Evolutionary conservation across 805 yeast species (phyloP), one percentile per base, ranked within the genome.

Genomic region (Metschnikowia proteae): DNA sequence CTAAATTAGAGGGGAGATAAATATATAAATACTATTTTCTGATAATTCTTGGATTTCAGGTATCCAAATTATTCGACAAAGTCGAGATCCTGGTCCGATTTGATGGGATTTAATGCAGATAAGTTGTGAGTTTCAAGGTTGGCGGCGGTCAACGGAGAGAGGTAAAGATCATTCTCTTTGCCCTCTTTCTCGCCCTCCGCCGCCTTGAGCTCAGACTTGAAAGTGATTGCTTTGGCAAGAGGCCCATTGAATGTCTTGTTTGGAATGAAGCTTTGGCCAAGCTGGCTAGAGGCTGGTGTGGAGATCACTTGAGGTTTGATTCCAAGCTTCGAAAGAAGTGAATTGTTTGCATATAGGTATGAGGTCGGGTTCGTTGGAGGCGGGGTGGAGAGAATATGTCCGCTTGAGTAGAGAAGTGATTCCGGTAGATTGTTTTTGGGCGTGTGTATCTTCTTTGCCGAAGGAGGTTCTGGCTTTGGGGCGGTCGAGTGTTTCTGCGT

Each of bases 261-360:
- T 17, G 33, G 38, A 32, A 46, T 38, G 6, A 38, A 13, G 39
- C 49, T 51, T 17, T 51, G 45, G 9, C 41, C 36, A 25, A 51
- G 43, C 31, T 34, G 49, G 22, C 31, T 41, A 4, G 67, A 66
- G 34, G 64, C 35, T 6, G 64, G 66, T 1, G 72, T 51, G 10
- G 70, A 61, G 6, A 73, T 64, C 8, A 71, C 72, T 52, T 71
- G 76, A 0, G 78, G 76, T 47, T 62, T 58, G 33, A 73, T 70
- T 1, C 78, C 78, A 17, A 73, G 52, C 47, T 65, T 67, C 5
- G 72, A 63, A 28, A 73, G 60, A 17, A 71, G 56, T 3, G 75
- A 65, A 45, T 59, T 65, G 52, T 68, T 71, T 22, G 67, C 56
- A 39, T 64, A 64, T n/a, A 68, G 50, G 43, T 66, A 69, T 26